Evolutionary conservation across 1,139 yeast species (phyloP).

Genomic region (Yamadazyma blattariae): DNA sequence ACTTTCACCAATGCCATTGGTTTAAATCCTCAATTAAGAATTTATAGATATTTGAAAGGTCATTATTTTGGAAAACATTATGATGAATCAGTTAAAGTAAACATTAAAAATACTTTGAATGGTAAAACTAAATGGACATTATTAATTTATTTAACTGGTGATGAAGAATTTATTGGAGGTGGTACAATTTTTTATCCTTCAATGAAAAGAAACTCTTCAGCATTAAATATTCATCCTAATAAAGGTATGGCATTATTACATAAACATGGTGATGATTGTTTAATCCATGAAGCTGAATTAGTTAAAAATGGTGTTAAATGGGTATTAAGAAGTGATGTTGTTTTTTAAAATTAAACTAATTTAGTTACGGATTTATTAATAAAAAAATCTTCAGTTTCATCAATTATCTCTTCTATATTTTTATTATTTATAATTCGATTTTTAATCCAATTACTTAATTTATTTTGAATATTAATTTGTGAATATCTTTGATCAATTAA

Average conservation of each 20-base stretch:
- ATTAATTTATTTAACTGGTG: slow-evolving; percentile 57
- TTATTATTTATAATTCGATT: slow-evolving; percentile 26
- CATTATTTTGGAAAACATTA: slow-evolving; percentile 65
- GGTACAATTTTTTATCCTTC: slow-evolving; percentile 57
- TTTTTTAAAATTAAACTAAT: slow-evolving; percentile 19
- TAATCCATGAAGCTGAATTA: slow-evolving; percentile 57
- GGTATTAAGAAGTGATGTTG: slow-evolving; percentile 64
- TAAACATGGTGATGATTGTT: slow-evolving; percentile 66
- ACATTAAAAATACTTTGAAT: slow-evolving; percentile 5
- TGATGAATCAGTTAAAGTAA: slow-evolving; percentile 49
- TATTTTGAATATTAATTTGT: slow-evolving; percentile 46
- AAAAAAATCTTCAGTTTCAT: slow-evolving; percentile 26
- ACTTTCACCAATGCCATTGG: slow-evolving; percentile 44
- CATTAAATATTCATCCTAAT: slow-evolving; percentile 43
- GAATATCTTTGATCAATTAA: slow-evolving; percentile 67
- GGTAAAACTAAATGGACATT: slow-evolving; percentile 60
- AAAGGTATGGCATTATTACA: slow-evolving; percentile 63
- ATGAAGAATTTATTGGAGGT: slow-evolving; percentile 57
- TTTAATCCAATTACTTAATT: slow-evolving; percentile 79
- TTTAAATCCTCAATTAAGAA: slow-evolving; percentile 54
- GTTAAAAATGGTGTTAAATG: slow-evolving; percentile 58
- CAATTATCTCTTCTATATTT: slow-evolving; percentile 13
- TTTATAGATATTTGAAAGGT: slow-evolving; percentile 56
- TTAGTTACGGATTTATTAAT: slow-evolving; percentile 9
- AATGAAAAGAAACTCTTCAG: slow-evolving; percentile 12